phyloP scores from a whole-genome alignment of 305 asterid genomes.

The Fraxinus greggii region DNA sequence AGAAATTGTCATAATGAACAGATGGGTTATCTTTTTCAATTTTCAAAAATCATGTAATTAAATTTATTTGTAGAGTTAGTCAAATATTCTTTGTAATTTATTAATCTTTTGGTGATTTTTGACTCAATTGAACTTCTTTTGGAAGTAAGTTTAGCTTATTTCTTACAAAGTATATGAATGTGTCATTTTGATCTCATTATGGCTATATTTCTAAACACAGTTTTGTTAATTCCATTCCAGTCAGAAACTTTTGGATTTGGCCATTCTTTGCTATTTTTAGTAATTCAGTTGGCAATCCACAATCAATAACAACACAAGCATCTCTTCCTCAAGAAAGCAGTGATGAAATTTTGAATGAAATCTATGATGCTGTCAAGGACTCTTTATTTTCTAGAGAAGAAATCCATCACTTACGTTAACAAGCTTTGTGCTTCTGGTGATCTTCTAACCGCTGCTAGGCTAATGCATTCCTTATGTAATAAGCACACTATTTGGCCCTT shows the following conservation, averaged over 20 bases:
- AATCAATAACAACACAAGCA: slow-evolving; percentile 34
- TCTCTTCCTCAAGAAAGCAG: slow-evolving; percentile 27
- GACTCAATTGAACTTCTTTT: not conserved
- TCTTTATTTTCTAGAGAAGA: slow-evolving; percentile 45
- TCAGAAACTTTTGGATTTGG: slow-evolving; percentile 42
- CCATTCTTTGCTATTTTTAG: slow-evolving; percentile 32
- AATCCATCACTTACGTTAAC: slow-evolving; percentile 29
- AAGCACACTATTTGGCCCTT: slow-evolving; percentile 36
- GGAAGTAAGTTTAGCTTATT: not conserved
- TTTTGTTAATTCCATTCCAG: slow-evolving; percentile 42
- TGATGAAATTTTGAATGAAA: slow-evolving; percentile 41
- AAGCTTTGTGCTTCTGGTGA: slow-evolving; percentile 57
- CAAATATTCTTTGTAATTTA: not conserved
- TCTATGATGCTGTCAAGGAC: slow-evolving; percentile 38
- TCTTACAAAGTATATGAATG: not conserved
- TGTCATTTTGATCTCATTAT: slow-evolving; percentile 22
- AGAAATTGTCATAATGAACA: not conserved
- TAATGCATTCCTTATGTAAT: slow-evolving; percentile 40
- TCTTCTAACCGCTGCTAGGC: slow-evolving; percentile 45
- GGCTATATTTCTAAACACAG: slow-evolving; percentile 40
- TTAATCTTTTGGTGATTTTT: not conserved
- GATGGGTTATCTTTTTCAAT: not conserved
- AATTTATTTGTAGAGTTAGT: not conserved
- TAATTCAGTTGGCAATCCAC: slow-evolving; percentile 28
- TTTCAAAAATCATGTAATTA: not conserved